These are phyloP conservation scores for Neurospora cerealis DNA, from an alignment of 495 filamentous ascomycete genomes.

Conservation along the genomic window DNA sequence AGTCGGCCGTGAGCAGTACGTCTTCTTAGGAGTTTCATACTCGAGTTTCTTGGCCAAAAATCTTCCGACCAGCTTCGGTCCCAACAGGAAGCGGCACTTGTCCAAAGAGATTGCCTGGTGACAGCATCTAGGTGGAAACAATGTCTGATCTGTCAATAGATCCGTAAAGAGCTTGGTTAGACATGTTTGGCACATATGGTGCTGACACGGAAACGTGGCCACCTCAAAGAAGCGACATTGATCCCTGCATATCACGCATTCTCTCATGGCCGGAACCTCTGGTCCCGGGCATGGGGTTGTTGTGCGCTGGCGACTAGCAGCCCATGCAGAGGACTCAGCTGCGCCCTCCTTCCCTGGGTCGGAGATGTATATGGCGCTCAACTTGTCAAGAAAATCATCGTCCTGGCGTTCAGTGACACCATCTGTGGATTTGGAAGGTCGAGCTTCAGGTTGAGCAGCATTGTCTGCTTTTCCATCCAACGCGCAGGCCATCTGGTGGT, in stretches of 20 bases:
- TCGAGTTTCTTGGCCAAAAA: slow-evolving; percentile 36
- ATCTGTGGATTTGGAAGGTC: no score
- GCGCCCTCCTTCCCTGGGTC: no score
- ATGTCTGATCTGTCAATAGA: slow-evolving; percentile 35
- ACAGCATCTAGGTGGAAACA: slow-evolving; percentile 47
- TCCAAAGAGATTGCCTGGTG: slow-evolving; percentile 27
- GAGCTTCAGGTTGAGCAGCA: no score
- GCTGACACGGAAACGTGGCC: slow-evolving; percentile 21
- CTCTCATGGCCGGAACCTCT: neutral
- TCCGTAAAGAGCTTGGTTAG: slow-evolving; percentile 28
- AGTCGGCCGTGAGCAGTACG: slow-evolving; percentile 33
- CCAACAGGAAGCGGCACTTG: slow-evolving; percentile 21
- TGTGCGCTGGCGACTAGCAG: no score
- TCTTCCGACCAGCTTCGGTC: slow-evolving; percentile 10
- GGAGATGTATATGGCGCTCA: no score
- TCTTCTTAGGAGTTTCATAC: slow-evolving; percentile 32
- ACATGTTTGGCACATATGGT: slow-evolving; percentile 41
- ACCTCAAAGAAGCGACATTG: slow-evolving; percentile 2
- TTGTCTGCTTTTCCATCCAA: no score
- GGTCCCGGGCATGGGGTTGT: no score
- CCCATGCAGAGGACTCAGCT: no score
- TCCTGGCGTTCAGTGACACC: no score
- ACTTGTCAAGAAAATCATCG: no score
- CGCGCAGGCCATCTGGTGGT: no score
- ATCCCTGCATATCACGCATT: slow-evolving; percentile 9